Evolutionary conservation across 768 basidiomycete genomes (phyloP).

Genomic region (Phylloporus sp.): DNA sequence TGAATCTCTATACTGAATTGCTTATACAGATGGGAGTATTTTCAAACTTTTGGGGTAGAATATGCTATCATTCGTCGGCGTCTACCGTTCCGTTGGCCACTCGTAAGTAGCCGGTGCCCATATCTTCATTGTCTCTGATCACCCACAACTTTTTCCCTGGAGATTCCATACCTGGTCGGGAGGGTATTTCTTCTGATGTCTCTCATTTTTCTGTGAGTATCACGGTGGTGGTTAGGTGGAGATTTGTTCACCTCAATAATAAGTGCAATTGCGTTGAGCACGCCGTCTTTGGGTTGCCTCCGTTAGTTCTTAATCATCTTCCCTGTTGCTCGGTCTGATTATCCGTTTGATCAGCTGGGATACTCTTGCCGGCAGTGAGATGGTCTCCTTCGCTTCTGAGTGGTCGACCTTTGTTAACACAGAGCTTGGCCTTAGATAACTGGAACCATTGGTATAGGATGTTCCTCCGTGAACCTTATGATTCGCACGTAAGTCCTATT

Average conservation of each 20-base stretch:
- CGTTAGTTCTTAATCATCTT: conserved; percentile 2
- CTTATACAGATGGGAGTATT: conserved; percentile 23
- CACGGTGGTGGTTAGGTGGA: neutral
- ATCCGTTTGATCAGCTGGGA: neutral
- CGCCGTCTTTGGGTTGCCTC: neutral
- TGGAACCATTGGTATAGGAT: conserved; percentile 4
- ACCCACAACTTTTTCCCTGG: neutral
- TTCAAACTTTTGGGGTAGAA: conserved; percentile 15
- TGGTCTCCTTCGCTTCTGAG: neutral
- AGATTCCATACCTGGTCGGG: conserved; percentile 14
- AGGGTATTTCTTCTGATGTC: conserved; percentile 2
- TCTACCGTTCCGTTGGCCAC: conserved; percentile 21
- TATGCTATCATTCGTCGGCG: conserved; percentile 16
- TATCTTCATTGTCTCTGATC: neutral
- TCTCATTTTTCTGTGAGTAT: conserved; percentile 4
- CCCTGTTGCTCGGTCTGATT: neutral
- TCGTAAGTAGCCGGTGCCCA: conserved; percentile 19
- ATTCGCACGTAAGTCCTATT: conserved; percentile 10
- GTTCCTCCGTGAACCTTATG: conserved; percentile 14
- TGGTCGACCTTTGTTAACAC: neutral
- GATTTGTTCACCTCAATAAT: neutral
- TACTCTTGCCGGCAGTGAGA: conserved; percentile 3
- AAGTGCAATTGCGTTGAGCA: conserved; percentile 4
- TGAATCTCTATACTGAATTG: neutral
- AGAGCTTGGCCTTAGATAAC: neutral